Conservation (phyloP, 106 monocot species). For the Dioscorea zingiberensis region DNA sequence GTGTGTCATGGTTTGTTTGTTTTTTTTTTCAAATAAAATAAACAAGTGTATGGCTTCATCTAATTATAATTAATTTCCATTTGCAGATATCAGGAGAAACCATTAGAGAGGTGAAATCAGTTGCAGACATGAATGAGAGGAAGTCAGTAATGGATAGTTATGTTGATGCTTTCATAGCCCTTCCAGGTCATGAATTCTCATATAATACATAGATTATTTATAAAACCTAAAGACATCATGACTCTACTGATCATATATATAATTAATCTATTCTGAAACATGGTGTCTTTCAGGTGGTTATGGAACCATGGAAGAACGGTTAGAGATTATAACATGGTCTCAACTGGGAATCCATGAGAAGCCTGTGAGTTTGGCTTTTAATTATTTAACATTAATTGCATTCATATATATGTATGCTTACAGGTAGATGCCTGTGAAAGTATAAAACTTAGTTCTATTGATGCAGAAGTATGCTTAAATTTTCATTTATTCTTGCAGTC, state of each 20-base stretch:
- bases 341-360: conserved; percentile 91
- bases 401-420: no score
- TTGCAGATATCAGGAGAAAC: conserved; percentile 68
- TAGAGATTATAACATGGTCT: conserved; percentile 86
- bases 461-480: no score
- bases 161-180: conserved; percentile 86
- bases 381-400: no score
- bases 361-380: conserved; percentile 40
- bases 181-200: conserved; percentile 44
- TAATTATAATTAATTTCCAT: neutral
- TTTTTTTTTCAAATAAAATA: no score
- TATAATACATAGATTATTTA: neutral
- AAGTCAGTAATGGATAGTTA: conserved; percentile 80
- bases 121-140: conserved; percentile 89
- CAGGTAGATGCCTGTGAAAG: no score
- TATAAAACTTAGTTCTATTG: no score
- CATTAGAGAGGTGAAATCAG: conserved; percentile 59
- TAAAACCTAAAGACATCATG: no score
- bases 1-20: no score
- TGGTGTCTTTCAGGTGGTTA: conserved; percentile 78
- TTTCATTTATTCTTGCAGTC: no score
- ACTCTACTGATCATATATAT: neutral
- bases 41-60: no score
- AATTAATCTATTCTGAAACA: neutral
- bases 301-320: conserved; percentile 89